A percentile compares a stretch with the other conserved stretches of the same genome.
These are phyloP conservation scores for Chlamydomonas sp. DNA, from an alignment of 139 green algal species.

Conservation along the genomic window DNA sequence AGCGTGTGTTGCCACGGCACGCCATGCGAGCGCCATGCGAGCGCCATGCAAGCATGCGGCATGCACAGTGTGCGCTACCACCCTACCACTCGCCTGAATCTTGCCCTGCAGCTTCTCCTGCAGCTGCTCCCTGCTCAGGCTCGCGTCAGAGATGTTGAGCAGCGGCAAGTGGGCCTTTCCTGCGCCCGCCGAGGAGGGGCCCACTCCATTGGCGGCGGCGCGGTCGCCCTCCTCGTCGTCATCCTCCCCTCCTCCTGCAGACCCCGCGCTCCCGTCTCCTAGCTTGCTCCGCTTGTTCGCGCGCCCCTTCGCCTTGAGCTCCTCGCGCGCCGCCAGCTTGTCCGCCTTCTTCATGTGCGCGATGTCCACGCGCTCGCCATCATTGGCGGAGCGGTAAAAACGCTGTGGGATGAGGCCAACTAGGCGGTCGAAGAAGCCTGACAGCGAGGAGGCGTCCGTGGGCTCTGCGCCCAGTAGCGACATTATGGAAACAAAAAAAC, in stretches of 20 bases:
- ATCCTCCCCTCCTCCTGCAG: slow-evolving; percentile 12
- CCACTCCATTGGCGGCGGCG: neutral
- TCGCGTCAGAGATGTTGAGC: neutral
- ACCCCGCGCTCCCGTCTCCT: slow-evolving; percentile 49
- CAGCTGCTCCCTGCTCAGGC: slow-evolving; percentile 39
- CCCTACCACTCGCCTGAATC: slow-evolving; percentile 16
- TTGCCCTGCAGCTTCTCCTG: slow-evolving; percentile 49
- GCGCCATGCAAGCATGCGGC: no score
- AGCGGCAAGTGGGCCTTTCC: neutral
- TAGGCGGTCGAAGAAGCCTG: slow-evolving; percentile 60
- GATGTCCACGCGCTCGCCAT: slow-evolving; percentile 26
- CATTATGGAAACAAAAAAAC: no score
- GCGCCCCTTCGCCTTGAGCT: slow-evolving; percentile 55
- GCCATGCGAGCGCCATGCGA: no score
- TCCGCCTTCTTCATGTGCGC: slow-evolving; percentile 44
- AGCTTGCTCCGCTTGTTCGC: slow-evolving; percentile 51
- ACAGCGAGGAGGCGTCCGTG: neutral
- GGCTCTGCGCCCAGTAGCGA: no score
- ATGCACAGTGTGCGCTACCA: no score
- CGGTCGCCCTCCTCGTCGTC: neutral
- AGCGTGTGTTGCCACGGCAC: no score
- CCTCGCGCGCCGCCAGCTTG: slow-evolving; percentile 42
- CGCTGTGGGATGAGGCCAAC: slow-evolving; percentile 60
- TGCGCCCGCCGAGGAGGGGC: neutral
- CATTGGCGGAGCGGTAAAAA: slow-evolving; percentile 42